Percentiles rank a stretch among this genome's conserved stretches.
These are phyloP conservation scores for Ammopiptanthus mongolicus DNA, from an alignment of 306 rosid species.

Conservation along the genomic window DNA sequence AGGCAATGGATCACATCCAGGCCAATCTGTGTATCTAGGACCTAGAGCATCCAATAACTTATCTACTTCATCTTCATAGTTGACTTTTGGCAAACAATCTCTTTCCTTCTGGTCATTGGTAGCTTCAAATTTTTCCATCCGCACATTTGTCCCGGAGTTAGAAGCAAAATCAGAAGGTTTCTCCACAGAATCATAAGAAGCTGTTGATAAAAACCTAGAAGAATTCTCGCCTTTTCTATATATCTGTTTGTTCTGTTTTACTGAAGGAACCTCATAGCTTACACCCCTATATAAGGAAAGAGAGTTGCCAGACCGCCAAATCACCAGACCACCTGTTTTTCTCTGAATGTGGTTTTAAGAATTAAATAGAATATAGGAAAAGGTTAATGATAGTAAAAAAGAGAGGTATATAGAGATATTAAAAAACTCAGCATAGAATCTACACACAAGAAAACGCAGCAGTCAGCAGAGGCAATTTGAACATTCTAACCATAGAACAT, in stretches of 20 bases:
- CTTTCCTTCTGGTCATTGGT: slow-evolving; percentile 30
- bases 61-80: slow-evolving; percentile 81
- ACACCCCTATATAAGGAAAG: slow-evolving; percentile 93
- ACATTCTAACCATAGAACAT: neutral
- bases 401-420: neutral
- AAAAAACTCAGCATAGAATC: neutral
- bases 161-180: slow-evolving; percentile 38
- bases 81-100: slow-evolving; percentile 38
- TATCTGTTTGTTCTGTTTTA: slow-evolving; percentile 48
- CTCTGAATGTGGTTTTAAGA: slow-evolving; percentile 50
- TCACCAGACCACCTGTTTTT: slow-evolving; percentile 94
- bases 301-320: slow-evolving; percentile 97
- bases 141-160: slow-evolving; percentile 18
- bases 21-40: slow-evolving; percentile 86
- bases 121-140: slow-evolving; percentile 28
- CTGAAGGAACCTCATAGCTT: slow-evolving; percentile 73
- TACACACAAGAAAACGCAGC: neutral
- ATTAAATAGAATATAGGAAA: slow-evolving; percentile 12
- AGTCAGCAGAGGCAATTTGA: neutral
- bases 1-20: slow-evolving; percentile 86
- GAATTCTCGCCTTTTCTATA: slow-evolving; percentile 39
- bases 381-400: slow-evolving; percentile 2
- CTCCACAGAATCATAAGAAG: slow-evolving; percentile 19
- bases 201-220: slow-evolving; percentile 30
- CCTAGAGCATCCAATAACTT: slow-evolving; percentile 71